These are phyloP conservation scores for Scedosporium aurantiacum DNA, from an alignment of 2,329 filamentous ascomycete species.

Conservation along the genomic window DNA sequence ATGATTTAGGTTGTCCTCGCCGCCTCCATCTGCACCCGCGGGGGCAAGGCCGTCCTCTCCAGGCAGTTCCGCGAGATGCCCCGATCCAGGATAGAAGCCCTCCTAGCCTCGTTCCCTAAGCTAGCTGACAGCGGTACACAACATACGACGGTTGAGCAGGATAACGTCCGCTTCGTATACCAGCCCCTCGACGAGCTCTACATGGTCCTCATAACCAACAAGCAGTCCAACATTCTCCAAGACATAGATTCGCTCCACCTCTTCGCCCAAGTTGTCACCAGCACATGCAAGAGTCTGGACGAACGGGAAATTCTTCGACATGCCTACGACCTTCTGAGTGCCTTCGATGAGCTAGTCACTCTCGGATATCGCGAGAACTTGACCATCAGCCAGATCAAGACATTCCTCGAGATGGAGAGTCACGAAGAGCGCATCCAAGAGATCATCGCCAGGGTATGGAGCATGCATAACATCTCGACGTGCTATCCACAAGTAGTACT, in stretches of 20 bases:
- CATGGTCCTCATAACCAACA: constrained; percentile 99
- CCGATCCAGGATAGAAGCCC: constrained; percentile 87
- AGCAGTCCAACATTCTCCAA: constrained; percentile 97
- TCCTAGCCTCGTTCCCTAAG: constrained; percentile 95
- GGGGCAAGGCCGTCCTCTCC: constrained; percentile 95
- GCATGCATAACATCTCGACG: too few species aligned
- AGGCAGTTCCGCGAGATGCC: constrained; percentile 97
- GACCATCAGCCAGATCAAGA: constrained; percentile 95
- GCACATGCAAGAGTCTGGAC: constrained; percentile 90
- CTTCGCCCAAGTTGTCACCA: constrained; percentile 93
- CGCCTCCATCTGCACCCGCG: constrained; percentile 96
- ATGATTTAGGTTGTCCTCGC: constrained; percentile 77
- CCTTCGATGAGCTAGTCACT: constrained; percentile 94
- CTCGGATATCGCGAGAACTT: constrained; percentile 94
- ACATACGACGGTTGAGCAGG: constrained; percentile 96
- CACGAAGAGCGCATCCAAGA: constrained; percentile 99
- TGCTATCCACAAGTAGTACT: constrained; percentile 9
- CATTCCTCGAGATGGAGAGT: constrained; percentile 97
- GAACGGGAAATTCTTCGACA: constrained; percentile 92
- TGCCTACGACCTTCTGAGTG: constrained; percentile 90
- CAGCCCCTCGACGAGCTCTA: constrained; percentile 98
- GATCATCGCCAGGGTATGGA: constrained; percentile 75
- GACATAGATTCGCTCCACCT: constrained; percentile 98
- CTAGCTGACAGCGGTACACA: constrained; percentile 92
- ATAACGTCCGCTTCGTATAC: constrained; percentile 99